A percentile compares a stretch with the other conserved stretches of the same genome.
These are phyloP conservation scores for Lasiodiplodia sp. DNA, from an alignment of 2,329 filamentous ascomycete genomes.

Conservation along the genomic window DNA sequence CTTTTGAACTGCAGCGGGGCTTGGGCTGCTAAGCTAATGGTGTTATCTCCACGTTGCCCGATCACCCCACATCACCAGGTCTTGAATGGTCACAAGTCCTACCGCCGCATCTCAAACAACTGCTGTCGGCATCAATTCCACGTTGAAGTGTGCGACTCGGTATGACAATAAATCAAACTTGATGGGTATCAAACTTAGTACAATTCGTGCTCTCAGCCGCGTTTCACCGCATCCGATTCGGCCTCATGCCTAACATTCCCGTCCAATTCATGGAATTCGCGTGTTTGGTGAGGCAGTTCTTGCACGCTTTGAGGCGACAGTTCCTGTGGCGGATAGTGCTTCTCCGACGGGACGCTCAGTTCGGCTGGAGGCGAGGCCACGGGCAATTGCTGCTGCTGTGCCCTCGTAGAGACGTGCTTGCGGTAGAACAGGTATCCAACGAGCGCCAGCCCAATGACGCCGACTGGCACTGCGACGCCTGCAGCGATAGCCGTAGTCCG, in stretches of 20 bases:
- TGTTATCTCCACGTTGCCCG: not conserved
- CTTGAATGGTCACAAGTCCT: not conserved
- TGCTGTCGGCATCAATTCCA: no score
- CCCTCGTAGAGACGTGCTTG: not conserved
- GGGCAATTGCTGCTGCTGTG: not conserved
- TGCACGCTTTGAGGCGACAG: not conserved
- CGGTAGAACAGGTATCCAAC: slow-evolving; percentile 19
- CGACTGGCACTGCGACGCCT: slow-evolving; percentile 14
- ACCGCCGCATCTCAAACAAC: not conserved
- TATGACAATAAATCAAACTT: not conserved
- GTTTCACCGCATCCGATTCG: not conserved
- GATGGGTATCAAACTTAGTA: not conserved
- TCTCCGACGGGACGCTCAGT: not conserved
- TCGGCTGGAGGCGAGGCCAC: not conserved
- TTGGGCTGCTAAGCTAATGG: no score
- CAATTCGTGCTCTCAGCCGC: not conserved
- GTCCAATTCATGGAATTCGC: not conserved
- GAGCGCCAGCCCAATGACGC: slow-evolving; percentile 12
- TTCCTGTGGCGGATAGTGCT: not conserved
- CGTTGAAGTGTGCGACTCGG: no score
- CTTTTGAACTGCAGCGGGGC: no score
- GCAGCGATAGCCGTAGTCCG: slow-evolving; percentile 7
- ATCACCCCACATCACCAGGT: not conserved
- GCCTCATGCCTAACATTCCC: not conserved
- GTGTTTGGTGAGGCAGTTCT: not conserved